Evolutionary conservation across 163 green algal genomes (phyloP).

Genomic region (Chlamydomonas reinhardtii): DNA sequence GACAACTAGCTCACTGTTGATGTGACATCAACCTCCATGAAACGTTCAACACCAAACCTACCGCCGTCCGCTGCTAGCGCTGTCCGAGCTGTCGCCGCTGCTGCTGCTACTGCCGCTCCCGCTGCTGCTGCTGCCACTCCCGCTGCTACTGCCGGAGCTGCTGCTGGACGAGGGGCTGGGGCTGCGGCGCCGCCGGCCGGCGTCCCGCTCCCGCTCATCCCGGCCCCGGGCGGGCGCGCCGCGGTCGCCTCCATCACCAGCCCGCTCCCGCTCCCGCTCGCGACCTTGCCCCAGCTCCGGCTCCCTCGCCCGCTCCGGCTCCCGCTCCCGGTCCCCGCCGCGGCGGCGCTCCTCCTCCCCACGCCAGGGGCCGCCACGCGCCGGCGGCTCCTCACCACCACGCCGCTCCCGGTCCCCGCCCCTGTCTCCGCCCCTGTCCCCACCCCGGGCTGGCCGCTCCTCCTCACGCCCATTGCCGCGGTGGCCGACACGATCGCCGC

Average conservation of each 20-base stretch:
- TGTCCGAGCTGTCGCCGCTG: constrained; percentile 6
- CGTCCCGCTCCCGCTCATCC: neutral
- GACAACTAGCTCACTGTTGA: no score
- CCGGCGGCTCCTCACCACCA: neutral
- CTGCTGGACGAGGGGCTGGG: neutral
- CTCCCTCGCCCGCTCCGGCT: neutral
- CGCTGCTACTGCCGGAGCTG: neutral
- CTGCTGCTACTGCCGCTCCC: neutral
- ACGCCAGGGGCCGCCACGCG: no score
- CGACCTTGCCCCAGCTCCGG: neutral
- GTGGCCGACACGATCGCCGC: no score
- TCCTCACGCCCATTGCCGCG: neutral
- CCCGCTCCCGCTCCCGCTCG: neutral
- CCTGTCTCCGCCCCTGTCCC: neutral
- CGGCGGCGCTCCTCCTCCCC: neutral
- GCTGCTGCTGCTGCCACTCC: neutral
- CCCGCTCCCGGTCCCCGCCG: neutral
- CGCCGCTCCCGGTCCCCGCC: neutral
- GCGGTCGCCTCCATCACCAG: neutral
- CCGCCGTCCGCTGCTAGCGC: constrained; percentile 22
- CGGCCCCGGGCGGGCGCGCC: neutral
- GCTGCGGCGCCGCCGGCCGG: constrained; percentile 5
- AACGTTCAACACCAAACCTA: no score
- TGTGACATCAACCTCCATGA: no score
- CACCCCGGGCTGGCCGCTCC: no score